A percentile compares a stretch with the other conserved stretches of the same genome.
Conservation (phyloP, 2,329 filamentous ascomycete genomes). For the Alternaria consortialis region DNA sequence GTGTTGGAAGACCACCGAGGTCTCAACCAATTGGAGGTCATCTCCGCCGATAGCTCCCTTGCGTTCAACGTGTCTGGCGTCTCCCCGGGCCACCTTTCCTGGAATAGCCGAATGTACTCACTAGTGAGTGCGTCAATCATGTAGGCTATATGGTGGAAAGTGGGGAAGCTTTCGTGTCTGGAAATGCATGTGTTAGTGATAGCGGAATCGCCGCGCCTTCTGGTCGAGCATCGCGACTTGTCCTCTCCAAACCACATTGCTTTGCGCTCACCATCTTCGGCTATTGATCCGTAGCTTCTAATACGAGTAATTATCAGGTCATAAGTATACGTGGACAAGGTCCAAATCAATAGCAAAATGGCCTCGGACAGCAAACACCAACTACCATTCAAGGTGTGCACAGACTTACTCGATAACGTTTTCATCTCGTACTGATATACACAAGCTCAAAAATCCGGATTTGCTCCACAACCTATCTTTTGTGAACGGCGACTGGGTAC, state of each 20-base stretch:
- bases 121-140: slow-evolving; percentile 8
- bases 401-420: not conserved
- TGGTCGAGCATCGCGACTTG: not conserved
- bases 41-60: slow-evolving; percentile 11
- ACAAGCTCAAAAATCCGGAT: slow-evolving; percentile 62
- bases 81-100: slow-evolving; percentile 4
- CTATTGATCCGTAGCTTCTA: not conserved
- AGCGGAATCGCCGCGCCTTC: not conserved
- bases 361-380: slow-evolving; percentile 40
- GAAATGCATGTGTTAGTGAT: not conserved
- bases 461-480: slow-evolving; percentile 65
- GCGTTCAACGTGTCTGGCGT: not conserved
- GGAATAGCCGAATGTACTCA: slow-evolving; percentile 14
- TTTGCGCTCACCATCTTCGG: not conserved
- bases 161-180: slow-evolving; percentile 26
- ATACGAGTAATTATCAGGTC: not conserved
- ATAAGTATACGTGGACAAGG: not conserved
- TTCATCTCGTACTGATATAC: slow-evolving; percentile 9
- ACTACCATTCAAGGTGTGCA: slow-evolving; percentile 57
- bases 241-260: not conserved
- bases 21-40: slow-evolving; percentile 18
- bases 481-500: slow-evolving; percentile 64
- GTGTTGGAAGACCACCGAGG: slow-evolving; percentile 21
- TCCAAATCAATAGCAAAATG: slow-evolving; percentile 23
- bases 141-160: slow-evolving; percentile 21